Evolutionary conservation across 2,329 filamentous ascomycete species (phyloP).

Genomic region (Capronia americana): DNA sequence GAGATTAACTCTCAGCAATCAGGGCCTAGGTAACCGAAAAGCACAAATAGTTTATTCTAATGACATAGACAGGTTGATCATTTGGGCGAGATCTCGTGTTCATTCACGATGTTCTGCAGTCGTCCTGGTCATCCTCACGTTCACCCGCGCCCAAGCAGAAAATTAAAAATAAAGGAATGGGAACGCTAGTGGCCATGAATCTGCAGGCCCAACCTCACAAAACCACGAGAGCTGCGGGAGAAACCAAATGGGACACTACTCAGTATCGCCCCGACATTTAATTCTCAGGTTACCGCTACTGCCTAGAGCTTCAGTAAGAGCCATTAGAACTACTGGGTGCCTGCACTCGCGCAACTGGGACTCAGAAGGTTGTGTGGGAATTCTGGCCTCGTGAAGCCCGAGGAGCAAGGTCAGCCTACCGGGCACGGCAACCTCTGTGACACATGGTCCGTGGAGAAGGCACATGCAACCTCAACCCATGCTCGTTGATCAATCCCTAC

Average conservation of each 20-base stretch:
- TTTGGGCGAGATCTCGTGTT: neutral
- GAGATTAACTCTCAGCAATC: slow-evolving; percentile 10
- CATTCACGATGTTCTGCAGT: neutral
- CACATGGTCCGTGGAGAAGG: neutral
- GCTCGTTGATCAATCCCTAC: neutral
- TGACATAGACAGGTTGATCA: slow-evolving; percentile 9
- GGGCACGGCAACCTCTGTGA: neutral
- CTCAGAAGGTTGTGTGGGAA: neutral
- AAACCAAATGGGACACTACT: neutral
- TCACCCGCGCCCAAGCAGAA: no score
- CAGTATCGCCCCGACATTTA: neutral
- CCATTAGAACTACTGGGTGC: neutral
- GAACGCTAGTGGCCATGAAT: neutral
- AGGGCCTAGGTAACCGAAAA: slow-evolving; percentile 2
- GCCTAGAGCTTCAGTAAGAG: neutral
- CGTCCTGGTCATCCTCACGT: neutral
- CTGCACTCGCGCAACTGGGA: neutral
- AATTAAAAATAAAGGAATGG: no score
- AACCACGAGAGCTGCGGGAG: neutral
- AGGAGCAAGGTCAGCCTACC: neutral
- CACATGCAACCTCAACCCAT: neutral
- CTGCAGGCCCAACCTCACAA: neutral
- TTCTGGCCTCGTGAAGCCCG: neutral
- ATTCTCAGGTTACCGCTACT: no score
- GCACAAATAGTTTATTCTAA: slow-evolving; percentile 15